A percentile compares a stretch with the other conserved stretches of the same genome.
Evolutionary conservation across 257 asterid species (phyloP).

Genomic region (Fraxinus americana): DNA sequence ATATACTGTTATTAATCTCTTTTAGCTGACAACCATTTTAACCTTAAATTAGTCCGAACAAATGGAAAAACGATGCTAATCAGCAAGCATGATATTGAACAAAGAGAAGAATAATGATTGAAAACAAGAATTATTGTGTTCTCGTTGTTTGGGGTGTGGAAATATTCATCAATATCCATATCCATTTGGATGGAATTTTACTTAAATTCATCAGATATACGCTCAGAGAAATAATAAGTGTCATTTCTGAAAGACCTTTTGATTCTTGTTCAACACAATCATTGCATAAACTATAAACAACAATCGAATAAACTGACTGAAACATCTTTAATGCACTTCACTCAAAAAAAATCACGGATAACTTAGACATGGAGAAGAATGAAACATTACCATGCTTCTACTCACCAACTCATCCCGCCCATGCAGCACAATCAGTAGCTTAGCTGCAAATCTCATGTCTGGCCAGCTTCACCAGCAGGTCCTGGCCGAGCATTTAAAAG

Average conservation of each 20-base stretch:
- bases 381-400: not conserved
- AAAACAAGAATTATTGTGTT: too few relatives aligned
- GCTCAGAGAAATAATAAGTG: not conserved
- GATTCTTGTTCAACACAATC: not conserved
- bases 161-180: not conserved
- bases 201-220: not conserved
- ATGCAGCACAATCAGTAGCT: not conserved
- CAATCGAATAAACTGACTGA: not conserved
- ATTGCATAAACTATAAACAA: not conserved
- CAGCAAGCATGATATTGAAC: too few relatives aligned
- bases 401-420: not conserved
- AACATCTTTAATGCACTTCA: not conserved
- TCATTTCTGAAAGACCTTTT: not conserved
- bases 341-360: not conserved
- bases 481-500: conserved; percentile 52
- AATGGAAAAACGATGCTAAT: too few relatives aligned
- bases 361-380: not conserved
- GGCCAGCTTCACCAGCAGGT: conserved; percentile 43
- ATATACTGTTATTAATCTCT: too few relatives aligned
- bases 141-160: not conserved
- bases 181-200: not conserved
- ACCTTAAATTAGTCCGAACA: too few relatives aligned
- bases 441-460: conserved; percentile 21
- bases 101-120: too few relatives aligned
- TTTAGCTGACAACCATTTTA: too few relatives aligned